Evolutionary conservation across 805 yeast genomes (phyloP).

Genomic region (Priceomyces castillae): DNA sequence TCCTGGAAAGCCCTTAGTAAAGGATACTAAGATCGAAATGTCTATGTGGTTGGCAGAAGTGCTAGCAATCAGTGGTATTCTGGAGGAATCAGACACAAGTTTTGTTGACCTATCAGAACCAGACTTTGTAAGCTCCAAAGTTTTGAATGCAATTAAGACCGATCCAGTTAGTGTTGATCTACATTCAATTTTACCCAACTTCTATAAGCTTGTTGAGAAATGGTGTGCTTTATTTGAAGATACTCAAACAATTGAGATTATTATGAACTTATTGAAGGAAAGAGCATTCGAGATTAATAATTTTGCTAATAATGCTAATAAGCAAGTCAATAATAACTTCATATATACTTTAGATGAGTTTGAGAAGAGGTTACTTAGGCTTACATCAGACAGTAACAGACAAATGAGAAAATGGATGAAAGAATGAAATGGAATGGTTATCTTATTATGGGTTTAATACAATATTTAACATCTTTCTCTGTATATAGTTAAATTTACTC

Average conservation of each 20-base stretch:
- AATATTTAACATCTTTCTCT: no score
- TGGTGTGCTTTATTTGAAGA: constrained; percentile 78
- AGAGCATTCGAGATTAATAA: constrained; percentile 73
- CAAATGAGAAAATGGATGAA: constrained; percentile 38
- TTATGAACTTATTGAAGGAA: constrained; percentile 50
- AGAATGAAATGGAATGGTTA: constrained; percentile 10
- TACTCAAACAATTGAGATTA: constrained; percentile 53
- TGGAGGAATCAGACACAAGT: constrained; percentile 39
- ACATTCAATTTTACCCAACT: constrained; percentile 63
- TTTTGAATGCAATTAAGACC: constrained; percentile 79
- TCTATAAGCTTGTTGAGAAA: constrained; percentile 64
- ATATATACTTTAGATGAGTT: constrained; percentile 69
- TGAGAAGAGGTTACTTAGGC: constrained; percentile 59
- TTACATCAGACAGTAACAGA: constrained; percentile 48
- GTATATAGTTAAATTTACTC: no score
- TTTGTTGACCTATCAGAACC: constrained; percentile 73
- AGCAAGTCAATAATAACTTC: constrained; percentile 51
- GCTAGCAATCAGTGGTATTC: constrained; percentile 49
- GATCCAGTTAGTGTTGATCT: constrained; percentile 66
- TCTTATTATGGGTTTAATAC: background rate
- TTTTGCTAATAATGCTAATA: constrained; percentile 54
- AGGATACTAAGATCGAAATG: constrained; percentile 66
- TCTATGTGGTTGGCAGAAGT: constrained; percentile 90
- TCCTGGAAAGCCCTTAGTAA: constrained; percentile 58
- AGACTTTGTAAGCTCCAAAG: constrained; percentile 59